These are phyloP conservation scores for Sporothrix inflata DNA, from an alignment of 2,329 filamentous ascomycete genomes.

Conservation along the genomic window DNA sequence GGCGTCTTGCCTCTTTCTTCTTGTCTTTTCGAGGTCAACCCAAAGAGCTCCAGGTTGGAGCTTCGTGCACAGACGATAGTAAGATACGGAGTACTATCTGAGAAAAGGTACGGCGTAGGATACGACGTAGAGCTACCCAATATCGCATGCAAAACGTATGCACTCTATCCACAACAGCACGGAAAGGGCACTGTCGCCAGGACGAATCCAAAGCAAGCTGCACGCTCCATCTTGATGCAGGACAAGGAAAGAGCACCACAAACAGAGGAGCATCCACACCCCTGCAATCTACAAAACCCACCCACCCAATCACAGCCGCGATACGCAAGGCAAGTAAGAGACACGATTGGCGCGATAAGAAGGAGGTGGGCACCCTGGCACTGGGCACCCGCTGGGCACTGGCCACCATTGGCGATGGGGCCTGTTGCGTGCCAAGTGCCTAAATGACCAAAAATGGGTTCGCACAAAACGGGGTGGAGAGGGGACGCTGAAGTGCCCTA, in stretches of 20 bases:
- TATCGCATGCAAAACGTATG: not conserved
- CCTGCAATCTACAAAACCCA: not conserved
- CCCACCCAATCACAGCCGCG: conserved; percentile 2
- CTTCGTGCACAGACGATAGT: conserved; percentile 16
- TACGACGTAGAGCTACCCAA: too few species aligned
- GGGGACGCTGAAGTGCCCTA: not conserved
- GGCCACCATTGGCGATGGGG: not conserved
- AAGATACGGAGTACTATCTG: too few species aligned
- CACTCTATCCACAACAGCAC: not conserved
- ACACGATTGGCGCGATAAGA: conserved; percentile 27
- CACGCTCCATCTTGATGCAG: conserved; percentile 17
- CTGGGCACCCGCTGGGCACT: not conserved
- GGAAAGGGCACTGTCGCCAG: not conserved
- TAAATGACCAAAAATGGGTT: conserved; percentile 2
- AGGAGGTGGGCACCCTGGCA: not conserved
- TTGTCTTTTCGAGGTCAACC: too few species aligned
- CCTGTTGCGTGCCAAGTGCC: not conserved
- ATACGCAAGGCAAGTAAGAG: not conserved
- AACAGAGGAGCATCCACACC: not conserved
- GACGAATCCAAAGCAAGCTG: not conserved
- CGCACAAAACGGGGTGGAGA: not conserved
- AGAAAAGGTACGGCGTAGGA: too few species aligned
- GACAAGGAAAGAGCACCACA: not conserved
- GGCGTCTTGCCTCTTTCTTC: not conserved
- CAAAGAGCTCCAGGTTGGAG: not conserved